Evolutionary conservation across 768 basidiomycete species (phyloP), one percentile per base, ranked within the genome.

Genomic region (Cystofilobasidium ferigula): DNA sequence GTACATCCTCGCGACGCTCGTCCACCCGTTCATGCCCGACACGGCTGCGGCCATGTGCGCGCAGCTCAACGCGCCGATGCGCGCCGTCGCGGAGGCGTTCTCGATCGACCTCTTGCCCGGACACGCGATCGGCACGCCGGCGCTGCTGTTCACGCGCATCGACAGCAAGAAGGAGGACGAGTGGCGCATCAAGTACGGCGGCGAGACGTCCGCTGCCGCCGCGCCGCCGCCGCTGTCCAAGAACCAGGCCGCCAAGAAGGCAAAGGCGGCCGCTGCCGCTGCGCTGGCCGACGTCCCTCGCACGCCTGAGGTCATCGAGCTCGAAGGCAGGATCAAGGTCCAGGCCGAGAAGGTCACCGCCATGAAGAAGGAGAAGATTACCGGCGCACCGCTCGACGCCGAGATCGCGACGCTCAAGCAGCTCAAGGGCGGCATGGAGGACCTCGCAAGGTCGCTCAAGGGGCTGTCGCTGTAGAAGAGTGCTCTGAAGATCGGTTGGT

Each of bases 11-110:
- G 87, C 89, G 16, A 86, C 84, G 34, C 79, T 95, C 71, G 77
- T 90, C 70, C 86, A 92, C 74, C 94, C 95, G 0, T 99, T 90
- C 84, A 97, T 99, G 92, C 95, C 95, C 45, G 81, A 85, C 16
- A 94, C 89, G 0, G 85, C 87, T 40, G 83, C 83, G 30, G 80
- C 84, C 3, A 92, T 99, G 70, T 80, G 94, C 62, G 72, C 75
- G 24, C 95, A 99, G 73, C 82, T 98, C 69, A 89, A 95, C 73
- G 92, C 91, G 0, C 91, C 91, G 1, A 81, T 86, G 6, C 85
- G 94, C 36, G 79, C 81, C 12, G 85, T 94, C 3, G 88, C 94
- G 1, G 81, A 63, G 80, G 80, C 36, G 12, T 78, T 95, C 70
- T 78, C 82, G 7, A 84, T 83, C 70, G 95, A 98, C 74, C 85